Evolutionary conservation across 1,139 yeast genomes (phyloP), one percentile per base, ranked within the genome.

Genomic region (Yamadazyma pseudoaaseri): DNA sequence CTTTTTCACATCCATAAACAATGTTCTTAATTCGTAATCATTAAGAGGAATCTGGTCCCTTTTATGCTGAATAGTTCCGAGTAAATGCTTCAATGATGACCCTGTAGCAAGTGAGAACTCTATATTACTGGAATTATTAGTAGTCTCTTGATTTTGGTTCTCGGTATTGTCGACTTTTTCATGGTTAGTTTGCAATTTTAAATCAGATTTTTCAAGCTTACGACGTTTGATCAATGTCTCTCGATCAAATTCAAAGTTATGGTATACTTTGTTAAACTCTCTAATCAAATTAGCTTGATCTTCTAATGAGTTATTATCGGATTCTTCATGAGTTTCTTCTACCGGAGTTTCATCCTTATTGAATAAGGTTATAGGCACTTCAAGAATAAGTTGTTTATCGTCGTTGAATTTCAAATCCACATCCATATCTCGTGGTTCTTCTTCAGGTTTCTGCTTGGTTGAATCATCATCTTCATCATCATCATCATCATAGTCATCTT

Each of bases 1-100:
- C 49, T 90, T 92, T 31, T 97, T 75, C 9, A 92, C 97, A 54
- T 92, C 98, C 73, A 87, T 79, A 34, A 92, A 82, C 41, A 92
- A 70, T 35, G 83, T 84, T 38, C 95, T 77, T 40, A 92, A 73
- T 52, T 94, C 98, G 37, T 77, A 70, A 53, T 90, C 97, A n/a
- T 87, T 80, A 29, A 94, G 69, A 2, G 77, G 72, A 33, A 90
- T 66, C 38, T 77, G 75, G 16, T 87, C 87, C 47, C 96, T 76
- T 41, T 84, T 80, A 21, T 74, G 76, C 45, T 87, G 96, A 41
- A 92, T 87, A 1, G 84, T 77, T 4, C 79, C 76, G 24, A 94
- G 62, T 33, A 92, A 70, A 54, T 92, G 92, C 54, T 87, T 86
- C 37, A 92, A 65, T 3, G 96, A 85, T 0, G 95, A 86, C 0